Evolutionary conservation across 2,329 filamentous ascomycete species (phyloP), one percentile per base, ranked within the genome.

Genomic region (Aphanocladium album): DNA sequence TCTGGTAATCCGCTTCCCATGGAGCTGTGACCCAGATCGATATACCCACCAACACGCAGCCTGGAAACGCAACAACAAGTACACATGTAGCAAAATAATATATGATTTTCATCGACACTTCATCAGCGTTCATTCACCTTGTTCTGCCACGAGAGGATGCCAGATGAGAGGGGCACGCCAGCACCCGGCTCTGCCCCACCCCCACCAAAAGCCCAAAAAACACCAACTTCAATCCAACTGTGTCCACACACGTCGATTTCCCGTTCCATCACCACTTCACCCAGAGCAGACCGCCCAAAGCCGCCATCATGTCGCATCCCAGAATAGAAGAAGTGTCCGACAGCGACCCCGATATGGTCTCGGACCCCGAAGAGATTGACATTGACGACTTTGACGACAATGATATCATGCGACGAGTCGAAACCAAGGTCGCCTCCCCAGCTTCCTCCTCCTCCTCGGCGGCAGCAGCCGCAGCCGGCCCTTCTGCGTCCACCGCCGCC

Each of bases 311-410:
- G 91, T 90, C 91, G 49, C 88, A 95, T 79, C 86, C 93, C 62
- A 88, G 89, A 63, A 88, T 98, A 74, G 95, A 99, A 83, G 95
- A 98, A 76, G 88, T 97, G 64, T 91, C 88, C 62, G 91, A 96
- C 80, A 87, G 83, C 74, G 89, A 91, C 76, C 81, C 82, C 66
- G 87, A 85, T 45, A 57, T 60, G 49, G 62, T 81, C 67, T 91
- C 89, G 16, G 93, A 98, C 77, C 91, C 93, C 57, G 90, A 91
- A 65, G 92, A 96, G 76, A 89, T 88, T 74, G 89, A 95, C 76
- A 89, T 93, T 69, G 82, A 84, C 71, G 83, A 86, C 74, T 85
- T 86, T 66, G 72, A 73, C 72, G 83, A 85, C 62, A 69, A 76
- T 50, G 83, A 86, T 73, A 86, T 85, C 69, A 72, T 86, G 63